These are phyloP conservation scores for Magnusiomyces tetraspermus DNA, from an alignment of 1,139 yeast species.

Conservation along the genomic window DNA sequence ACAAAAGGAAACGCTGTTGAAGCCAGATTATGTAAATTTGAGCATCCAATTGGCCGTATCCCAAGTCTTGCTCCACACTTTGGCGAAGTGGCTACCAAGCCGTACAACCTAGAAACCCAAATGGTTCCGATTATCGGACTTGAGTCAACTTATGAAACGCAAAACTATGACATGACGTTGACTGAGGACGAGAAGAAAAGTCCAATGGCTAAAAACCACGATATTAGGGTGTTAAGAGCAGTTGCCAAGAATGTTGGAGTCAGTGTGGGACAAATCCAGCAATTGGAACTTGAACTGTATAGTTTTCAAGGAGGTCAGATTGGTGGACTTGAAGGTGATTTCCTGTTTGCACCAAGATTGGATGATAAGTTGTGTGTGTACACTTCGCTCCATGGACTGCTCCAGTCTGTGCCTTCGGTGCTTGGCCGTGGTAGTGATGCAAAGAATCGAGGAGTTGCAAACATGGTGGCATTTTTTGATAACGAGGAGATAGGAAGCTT, in stretches of 20 bases:
- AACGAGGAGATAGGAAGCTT: conserved; percentile 89
- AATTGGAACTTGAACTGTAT: conserved; percentile 69
- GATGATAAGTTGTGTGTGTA: conserved; percentile 83
- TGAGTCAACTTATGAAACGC: conserved; percentile 2
- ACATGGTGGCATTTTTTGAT: conserved; percentile 71
- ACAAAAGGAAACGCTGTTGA: conserved; percentile 33
- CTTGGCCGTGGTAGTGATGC: conserved; percentile 42
- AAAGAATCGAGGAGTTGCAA: conserved; percentile 38
- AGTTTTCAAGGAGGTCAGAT: conserved; percentile 70
- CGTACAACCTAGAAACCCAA: conserved; percentile 75
- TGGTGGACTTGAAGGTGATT: conserved; percentile 80
- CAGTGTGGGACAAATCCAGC: conserved; percentile 50
- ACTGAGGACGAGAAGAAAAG: conserved; percentile 41
- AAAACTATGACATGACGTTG: conserved; percentile 16
- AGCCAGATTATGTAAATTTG: conserved; percentile 61
- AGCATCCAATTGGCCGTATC: conserved; percentile 70
- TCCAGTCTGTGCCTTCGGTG: conserved; percentile 36
- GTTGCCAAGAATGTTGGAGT: conserved; percentile 56
- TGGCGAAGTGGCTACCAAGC: conserved; percentile 56
- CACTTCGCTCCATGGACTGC: conserved; percentile 59
- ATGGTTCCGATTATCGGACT: conserved; percentile 73
- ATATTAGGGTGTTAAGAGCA: conserved; percentile 54
- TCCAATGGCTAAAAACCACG: conserved; percentile 58
- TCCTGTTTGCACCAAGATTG: conserved; percentile 75
- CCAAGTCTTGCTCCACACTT: conserved; percentile 90